Evolutionary conservation across 805 yeast genomes (phyloP), one percentile per base, ranked within the genome.

Genomic region (Brettanomyces naardenensis): DNA sequence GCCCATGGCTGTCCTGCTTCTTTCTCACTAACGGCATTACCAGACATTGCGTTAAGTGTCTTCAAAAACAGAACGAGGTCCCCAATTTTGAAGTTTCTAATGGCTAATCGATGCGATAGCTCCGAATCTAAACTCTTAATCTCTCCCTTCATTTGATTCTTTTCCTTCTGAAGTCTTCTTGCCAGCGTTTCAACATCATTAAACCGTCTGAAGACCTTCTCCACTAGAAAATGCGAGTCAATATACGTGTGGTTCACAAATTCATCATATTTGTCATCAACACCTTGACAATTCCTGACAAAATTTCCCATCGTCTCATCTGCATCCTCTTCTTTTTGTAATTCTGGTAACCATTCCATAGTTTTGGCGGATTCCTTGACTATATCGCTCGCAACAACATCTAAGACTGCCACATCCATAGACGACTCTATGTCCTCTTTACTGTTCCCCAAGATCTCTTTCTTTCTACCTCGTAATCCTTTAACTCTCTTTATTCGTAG

Each of bases 181-280:
- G 97, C 97, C 48, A 89, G 68, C 5, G 80, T 75, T 55, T 92
- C 97, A 36, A 90, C 94, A 52, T 90, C 97, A 39, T 73, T 75
- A 51, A 92, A 89, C 41, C 98, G 66, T 53, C 81, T 78, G 28
- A 78, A 69, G 3, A 88, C 73, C 11, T 56, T 52, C 28, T 51
- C 54, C 15, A 59, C 48, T 10, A 62, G 41, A 15, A 58, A 35
- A 15, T 47, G 46, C 19, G 44, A 46, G 30, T 55, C 58, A 19
- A 59, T 47, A 17, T 43, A 49, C 13, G 46, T 48, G 37, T 46
- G 43, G 4, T 39, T 38, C 13, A 46, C 36, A 34, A 60, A 60
- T 19, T 50, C 53, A 19, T 60, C 61, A 48, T 59, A 67, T 39
- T 68, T 69, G 10, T 51, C 45, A 29, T 59, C 59, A n/a, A 49